Conservation (phyloP, 1,284 basidiomycete genomes). For the Ganoderma boninense region DNA sequence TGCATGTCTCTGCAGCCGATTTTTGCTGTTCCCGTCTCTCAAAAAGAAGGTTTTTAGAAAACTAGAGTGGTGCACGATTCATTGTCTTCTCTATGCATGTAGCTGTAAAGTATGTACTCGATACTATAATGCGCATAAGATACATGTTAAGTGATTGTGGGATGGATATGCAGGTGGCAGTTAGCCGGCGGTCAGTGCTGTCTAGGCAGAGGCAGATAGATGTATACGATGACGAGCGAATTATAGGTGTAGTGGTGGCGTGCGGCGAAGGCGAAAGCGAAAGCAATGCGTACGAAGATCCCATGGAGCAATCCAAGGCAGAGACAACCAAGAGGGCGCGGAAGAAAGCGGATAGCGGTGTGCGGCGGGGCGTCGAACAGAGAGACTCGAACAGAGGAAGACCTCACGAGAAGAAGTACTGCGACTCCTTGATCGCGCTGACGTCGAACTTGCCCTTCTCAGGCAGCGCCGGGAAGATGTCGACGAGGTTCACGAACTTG, state of each 20-base stretch:
- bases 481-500: constrained; percentile 81
- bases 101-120: constrained; percentile 19
- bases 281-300: constrained; percentile 13
- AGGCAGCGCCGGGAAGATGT: constrained; percentile 86
- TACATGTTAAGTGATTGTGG: constrained; percentile 25
- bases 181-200: neutral
- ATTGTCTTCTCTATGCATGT: constrained; percentile 15
- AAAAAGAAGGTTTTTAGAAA: neutral
- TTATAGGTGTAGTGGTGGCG: neutral
- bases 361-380: neutral
- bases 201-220: neutral
- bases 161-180: constrained; percentile 10
- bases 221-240: neutral
- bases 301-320: constrained; percentile 8
- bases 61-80: constrained; percentile 6
- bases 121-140: constrained; percentile 32
- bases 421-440: constrained; percentile 79
- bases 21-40: too few relatives aligned
- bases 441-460: constrained; percentile 92
- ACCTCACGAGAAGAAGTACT: constrained; percentile 89
- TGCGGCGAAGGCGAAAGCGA: constrained; percentile 15
- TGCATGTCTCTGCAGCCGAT: too few relatives aligned
- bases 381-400: neutral
- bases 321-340: neutral
- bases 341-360: neutral